Conservation (phyloP, 345 rosid genomes). For the Arabidopsis thaliana region DNA sequence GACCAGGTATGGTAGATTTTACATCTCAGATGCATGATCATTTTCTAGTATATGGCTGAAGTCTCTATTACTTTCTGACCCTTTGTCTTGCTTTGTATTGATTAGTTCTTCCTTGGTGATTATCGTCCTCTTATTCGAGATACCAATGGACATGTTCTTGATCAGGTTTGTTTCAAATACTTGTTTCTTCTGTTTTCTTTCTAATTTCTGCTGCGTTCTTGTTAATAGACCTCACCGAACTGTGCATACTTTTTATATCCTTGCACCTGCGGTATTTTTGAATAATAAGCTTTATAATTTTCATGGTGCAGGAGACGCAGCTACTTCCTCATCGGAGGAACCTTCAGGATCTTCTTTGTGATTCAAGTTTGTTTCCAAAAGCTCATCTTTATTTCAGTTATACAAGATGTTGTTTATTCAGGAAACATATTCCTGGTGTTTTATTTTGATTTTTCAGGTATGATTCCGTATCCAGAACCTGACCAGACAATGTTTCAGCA, state of each 20-base stretch:
- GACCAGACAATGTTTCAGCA: slow-evolving; percentile 93
- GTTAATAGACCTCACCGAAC: slow-evolving; percentile 5
- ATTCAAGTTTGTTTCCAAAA: slow-evolving; percentile 65
- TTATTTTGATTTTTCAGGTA: slow-evolving; percentile 57
- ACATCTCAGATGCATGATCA: slow-evolving; percentile 26
- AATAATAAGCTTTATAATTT: slow-evolving; percentile 32
- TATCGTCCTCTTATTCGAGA: slow-evolving; percentile 95
- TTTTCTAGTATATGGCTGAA: slow-evolving; percentile 32
- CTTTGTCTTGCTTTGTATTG: slow-evolving; percentile 32
- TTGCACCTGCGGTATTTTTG: slow-evolving; percentile 21
- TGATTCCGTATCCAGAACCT: slow-evolving; percentile 96
- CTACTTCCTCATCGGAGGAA: slow-evolving; percentile 85
- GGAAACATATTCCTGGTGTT: slow-evolving; percentile 25
- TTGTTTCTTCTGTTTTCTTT: slow-evolving; percentile 34
- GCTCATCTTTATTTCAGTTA: slow-evolving; percentile 41
- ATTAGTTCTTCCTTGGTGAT: slow-evolving; percentile 98
- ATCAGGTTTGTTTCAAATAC: slow-evolving; percentile 71
- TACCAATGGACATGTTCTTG: slow-evolving; percentile 82
- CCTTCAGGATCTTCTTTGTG: slow-evolving; percentile 95
- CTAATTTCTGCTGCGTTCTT: slow-evolving; percentile 28
- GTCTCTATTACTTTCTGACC: slow-evolving; percentile 31
- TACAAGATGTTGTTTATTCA: slow-evolving; percentile 28
- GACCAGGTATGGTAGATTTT: slow-evolving; percentile 73
- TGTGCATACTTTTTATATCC: slow-evolving; percentile 13
- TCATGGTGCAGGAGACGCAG: slow-evolving; percentile 82